Evolutionary conservation across 768 basidiomycete species (phyloP), one percentile per base, ranked within the genome.

Genomic region (Hericium coralloides): DNA sequence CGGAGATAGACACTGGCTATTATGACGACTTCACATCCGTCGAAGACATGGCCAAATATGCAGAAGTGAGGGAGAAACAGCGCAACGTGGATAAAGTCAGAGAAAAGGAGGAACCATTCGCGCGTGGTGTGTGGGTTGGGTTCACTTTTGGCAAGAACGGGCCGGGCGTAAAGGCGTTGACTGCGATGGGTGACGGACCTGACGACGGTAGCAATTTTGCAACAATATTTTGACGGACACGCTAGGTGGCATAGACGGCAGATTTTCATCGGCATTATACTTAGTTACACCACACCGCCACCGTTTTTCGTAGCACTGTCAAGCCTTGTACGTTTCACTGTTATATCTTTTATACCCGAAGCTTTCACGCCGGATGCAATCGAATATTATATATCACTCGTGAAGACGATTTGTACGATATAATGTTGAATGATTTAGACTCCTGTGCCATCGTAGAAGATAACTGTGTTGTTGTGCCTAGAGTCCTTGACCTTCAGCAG

Each of bases 31-130:
- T 94, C 69, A 86, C 86, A 2, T 87, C 81, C 3, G 74, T 80
- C 4, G 91, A 95, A 58, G 95, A 98, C 67, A 98, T 98, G 95
- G 93, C 92, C 52, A 98, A 98, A 74, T 98, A 98, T 67, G 92
- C 95, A 12, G 95, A 99, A 70, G 97, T 99, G 7, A 83, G 89
- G 71, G 97, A 97, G 76, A 99, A 98, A 73, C 94, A 98, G 73
- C 76, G 74, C 65, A 95, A 98, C 67, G 95, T 99, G 23, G 95
- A 95, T 23, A 81, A 80, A 56, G 90, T 98, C 17, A 84, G 80
- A 70, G 95, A 98, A 75, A 89, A 89, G 69, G 92, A 90, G 3
- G 90, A 92, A 58, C 69, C 77, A 3, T 73, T 79, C 63, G 69
- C 77, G 2, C 74, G 91, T 50, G 91, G 91, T 4, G 88, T 92